Conservation (phyloP, 2,329 filamentous ascomycete genomes). For the Purpureocillium lavendulum region DNA sequence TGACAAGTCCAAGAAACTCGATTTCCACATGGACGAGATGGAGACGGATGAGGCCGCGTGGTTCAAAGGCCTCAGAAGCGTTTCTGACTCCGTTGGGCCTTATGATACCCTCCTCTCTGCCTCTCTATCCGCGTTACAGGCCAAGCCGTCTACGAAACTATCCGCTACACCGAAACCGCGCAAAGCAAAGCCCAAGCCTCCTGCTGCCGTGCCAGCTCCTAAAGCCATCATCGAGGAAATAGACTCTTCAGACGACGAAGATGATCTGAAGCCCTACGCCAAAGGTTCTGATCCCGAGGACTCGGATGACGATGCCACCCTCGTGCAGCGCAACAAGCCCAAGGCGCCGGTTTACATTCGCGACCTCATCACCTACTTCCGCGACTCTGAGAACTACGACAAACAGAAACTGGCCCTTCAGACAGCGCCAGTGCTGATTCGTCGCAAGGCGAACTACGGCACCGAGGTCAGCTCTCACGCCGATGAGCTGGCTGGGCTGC, state of each 20-base stretch:
- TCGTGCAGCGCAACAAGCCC: slow-evolving; percentile 75
- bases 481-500: slow-evolving; percentile 66
- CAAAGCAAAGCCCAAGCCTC: slow-evolving; percentile 18
- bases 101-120: slow-evolving; percentile 38
- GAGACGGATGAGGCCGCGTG: slow-evolving; percentile 63
- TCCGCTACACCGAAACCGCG: slow-evolving; percentile 5
- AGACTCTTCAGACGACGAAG: slow-evolving; percentile 48
- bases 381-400: slow-evolving; percentile 77
- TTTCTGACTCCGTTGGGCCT: slow-evolving; percentile 56
- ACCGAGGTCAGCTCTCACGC: slow-evolving; percentile 80
- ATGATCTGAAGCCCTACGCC: slow-evolving; percentile 66
- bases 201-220: slow-evolving; percentile 19
- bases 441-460: slow-evolving; percentile 81
- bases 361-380: slow-evolving; percentile 70
- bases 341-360: slow-evolving; percentile 84
- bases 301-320: slow-evolving; percentile 84
- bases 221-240: slow-evolving; percentile 58
- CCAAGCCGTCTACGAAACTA: slow-evolving; percentile 4
- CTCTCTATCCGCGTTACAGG: background rate
- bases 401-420: slow-evolving; percentile 71
- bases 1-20: slow-evolving; percentile 61
- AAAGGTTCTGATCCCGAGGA: slow-evolving; percentile 88
- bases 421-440: slow-evolving; percentile 71
- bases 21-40: slow-evolving; percentile 78
- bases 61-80: slow-evolving; percentile 59